Percentiles rank a stretch among this genome's conserved stretches.
Evolutionary conservation across 495 filamentous ascomycete species (phyloP).

Genomic region (Penicillium steckii): DNA sequence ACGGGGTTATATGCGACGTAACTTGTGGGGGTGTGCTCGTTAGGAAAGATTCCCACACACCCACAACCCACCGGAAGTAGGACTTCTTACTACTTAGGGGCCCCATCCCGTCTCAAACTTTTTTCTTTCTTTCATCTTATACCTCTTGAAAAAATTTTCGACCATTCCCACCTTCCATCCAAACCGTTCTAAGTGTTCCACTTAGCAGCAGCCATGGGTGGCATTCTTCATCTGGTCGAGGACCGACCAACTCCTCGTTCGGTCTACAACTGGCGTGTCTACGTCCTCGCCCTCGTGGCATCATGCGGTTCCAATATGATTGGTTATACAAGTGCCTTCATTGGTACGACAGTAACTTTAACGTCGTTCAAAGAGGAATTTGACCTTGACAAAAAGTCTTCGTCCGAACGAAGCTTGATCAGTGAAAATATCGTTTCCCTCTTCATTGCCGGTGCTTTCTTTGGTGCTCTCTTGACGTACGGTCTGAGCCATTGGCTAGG

Average conservation of each 20-base stretch:
- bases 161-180: slow-evolving; percentile 1
- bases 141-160: slow-evolving; percentile 6
- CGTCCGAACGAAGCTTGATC: slow-evolving; percentile 43
- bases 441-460: slow-evolving; percentile 70
- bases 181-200: slow-evolving; percentile 14
- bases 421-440: slow-evolving; percentile 67
- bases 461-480: slow-evolving; percentile 63
- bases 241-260: slow-evolving; percentile 62
- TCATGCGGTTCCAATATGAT: slow-evolving; percentile 72
- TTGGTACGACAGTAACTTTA: slow-evolving; percentile 65
- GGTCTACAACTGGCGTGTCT: slow-evolving; percentile 78
- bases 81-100: slow-evolving; percentile 24
- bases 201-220: slow-evolving; percentile 48
- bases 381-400: slow-evolving; percentile 43
- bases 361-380: slow-evolving; percentile 61
- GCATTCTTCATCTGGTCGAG: slow-evolving; percentile 56
- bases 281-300: slow-evolving; percentile 58
- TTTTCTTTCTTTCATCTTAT: slow-evolving; percentile 1
- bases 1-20: slow-evolving; percentile 28
- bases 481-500: slow-evolving; percentile 55
- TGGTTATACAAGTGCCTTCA: slow-evolving; percentile 70
- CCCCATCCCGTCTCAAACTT: slow-evolving; percentile 11
- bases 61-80: slow-evolving; percentile 17
- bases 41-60: slow-evolving; percentile 20
- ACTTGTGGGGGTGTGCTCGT: slow-evolving; percentile 31